These are phyloP conservation scores for Apiotrichum siamense DNA, from an alignment of 1,284 basidiomycete species.

Conservation along the genomic window DNA sequence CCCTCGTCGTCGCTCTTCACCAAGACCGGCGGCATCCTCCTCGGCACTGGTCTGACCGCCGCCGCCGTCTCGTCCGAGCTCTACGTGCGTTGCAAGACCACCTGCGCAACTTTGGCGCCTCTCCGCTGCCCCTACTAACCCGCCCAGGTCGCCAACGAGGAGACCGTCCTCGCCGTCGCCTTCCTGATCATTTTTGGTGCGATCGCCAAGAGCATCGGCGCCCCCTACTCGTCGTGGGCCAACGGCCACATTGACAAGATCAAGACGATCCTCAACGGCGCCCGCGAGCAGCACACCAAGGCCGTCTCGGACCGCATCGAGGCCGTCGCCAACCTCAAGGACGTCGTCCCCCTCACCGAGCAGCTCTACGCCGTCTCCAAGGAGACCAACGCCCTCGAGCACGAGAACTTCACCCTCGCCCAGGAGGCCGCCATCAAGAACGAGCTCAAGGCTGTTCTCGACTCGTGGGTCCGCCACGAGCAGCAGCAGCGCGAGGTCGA, in stretches of 20 bases:
- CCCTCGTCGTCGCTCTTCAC: slow-evolving; percentile 89
- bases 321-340: slow-evolving; percentile 86
- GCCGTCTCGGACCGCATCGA: slow-evolving; percentile 90
- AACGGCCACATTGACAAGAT: slow-evolving; percentile 77
- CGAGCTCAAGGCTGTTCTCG: slow-evolving; percentile 91
- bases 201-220: slow-evolving; percentile 70
- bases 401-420: slow-evolving; percentile 80
- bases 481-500: slow-evolving; percentile 94
- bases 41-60: slow-evolving; percentile 83
- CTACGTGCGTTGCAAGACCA: slow-evolving; percentile 58
- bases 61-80: slow-evolving; percentile 95
- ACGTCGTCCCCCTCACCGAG: slow-evolving; percentile 84
- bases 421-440: slow-evolving; percentile 81
- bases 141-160: slow-evolving; percentile 74
- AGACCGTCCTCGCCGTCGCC: slow-evolving; percentile 75
- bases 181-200: slow-evolving; percentile 81
- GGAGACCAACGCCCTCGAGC: slow-evolving; percentile 90
- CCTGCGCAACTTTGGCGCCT: background rate
- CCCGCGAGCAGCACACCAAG: slow-evolving; percentile 84
- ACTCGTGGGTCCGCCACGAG: slow-evolving; percentile 97
- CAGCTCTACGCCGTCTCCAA: slow-evolving; percentile 89
- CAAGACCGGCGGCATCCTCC: slow-evolving; percentile 86
- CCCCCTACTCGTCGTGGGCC: slow-evolving; percentile 92
- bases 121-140: background rate
- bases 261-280: slow-evolving; percentile 70